A percentile compares a stretch with the other conserved stretches of the same genome.
These are phyloP conservation scores for Acacia melanoxylon DNA, from an alignment of 306 rosid species.

Conservation along the genomic window DNA sequence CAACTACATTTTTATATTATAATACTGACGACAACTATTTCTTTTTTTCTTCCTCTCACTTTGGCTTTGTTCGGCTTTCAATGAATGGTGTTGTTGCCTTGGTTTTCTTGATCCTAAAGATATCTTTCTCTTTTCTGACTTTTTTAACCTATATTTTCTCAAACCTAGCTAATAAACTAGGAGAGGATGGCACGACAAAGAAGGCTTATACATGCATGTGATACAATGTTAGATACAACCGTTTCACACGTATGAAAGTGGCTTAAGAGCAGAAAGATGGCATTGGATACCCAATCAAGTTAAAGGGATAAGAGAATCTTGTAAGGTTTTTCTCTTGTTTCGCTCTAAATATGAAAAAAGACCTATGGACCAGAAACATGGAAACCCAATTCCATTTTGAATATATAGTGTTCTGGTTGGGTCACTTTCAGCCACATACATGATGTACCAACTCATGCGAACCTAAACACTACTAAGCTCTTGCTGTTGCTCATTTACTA, in stretches of 20 bases:
- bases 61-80: neutral
- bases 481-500: neutral
- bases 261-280: neutral
- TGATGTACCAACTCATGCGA: conserved; percentile 3
- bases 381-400: conserved; percentile 6
- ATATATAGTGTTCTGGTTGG: neutral
- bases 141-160: neutral
- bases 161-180: neutral
- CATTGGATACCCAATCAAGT: conserved; percentile 17
- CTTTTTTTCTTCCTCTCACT: neutral
- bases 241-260: neutral
- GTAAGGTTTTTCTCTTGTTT: neutral
- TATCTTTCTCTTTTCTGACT: neutral
- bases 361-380: neutral
- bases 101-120: neutral
- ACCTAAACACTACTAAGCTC: neutral
- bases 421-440: neutral
- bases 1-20: neutral
- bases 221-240: neutral
- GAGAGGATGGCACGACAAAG: neutral
- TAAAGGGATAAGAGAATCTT: conserved; percentile 5
- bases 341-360: conserved; percentile 1
- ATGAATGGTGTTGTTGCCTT: neutral
- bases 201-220: neutral
- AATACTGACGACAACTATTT: neutral